Percentiles rank a stretch among this genome's conserved stretches.
These are phyloP conservation scores for Xylaria sp. DNA, from an alignment of 2,329 filamentous ascomycete genomes.

Conservation along the genomic window DNA sequence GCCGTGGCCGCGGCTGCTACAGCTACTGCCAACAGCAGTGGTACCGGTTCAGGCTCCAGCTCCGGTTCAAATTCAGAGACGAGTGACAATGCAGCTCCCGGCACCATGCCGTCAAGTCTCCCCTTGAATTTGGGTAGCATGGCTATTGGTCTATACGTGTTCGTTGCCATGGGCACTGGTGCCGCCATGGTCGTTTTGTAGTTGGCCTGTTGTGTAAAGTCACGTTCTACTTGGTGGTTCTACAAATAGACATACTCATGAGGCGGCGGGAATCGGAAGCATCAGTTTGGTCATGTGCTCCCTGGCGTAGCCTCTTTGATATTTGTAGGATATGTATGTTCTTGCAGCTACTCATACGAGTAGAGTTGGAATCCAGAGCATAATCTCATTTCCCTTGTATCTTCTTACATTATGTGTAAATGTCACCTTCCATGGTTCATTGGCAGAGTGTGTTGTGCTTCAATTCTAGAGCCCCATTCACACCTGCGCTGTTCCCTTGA, in stretches of 20 bases:
- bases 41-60: conserved; percentile 35
- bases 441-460: not conserved
- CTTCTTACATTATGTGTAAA: conserved; percentile 8
- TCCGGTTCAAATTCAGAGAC: conserved; percentile 27
- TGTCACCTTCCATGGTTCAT: not conserved
- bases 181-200: conserved; percentile 66
- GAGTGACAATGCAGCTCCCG: conserved; percentile 47
- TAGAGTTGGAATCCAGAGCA: conserved; percentile 28
- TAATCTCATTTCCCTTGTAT: not conserved
- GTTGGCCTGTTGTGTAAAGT: not conserved
- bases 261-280: conserved; percentile 15
- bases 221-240: conserved; percentile 18
- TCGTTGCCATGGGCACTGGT: conserved; percentile 63
- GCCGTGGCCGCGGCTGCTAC: conserved; percentile 50
- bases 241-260: conserved; percentile 32
- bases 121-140: conserved; percentile 59
- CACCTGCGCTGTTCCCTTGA: not conserved
- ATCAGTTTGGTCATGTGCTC: conserved; percentile 19
- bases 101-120: conserved; percentile 47
- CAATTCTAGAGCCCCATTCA: not conserved
- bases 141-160: conserved; percentile 61
- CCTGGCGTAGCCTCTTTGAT: conserved; percentile 33
- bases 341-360: conserved; percentile 31
- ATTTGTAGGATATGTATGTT: conserved; percentile 40
- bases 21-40: conserved; percentile 43